Conservation (phyloP, 2,329 filamentous ascomycete genomes). For the Phaeosphaeriaceae sp. region DNA sequence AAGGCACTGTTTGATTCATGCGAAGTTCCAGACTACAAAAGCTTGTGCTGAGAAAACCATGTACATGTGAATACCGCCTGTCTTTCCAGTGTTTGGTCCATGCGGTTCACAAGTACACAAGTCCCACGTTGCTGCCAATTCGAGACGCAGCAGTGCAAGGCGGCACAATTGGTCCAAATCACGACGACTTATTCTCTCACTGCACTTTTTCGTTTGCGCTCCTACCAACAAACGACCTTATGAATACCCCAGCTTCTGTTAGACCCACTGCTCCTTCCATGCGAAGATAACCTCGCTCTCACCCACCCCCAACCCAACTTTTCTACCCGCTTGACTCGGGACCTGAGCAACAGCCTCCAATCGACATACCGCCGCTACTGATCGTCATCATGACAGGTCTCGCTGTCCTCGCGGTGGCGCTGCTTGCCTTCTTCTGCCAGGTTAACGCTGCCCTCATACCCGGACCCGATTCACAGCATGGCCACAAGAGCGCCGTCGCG, state of each 20-base stretch:
- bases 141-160: neutral
- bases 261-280: neutral
- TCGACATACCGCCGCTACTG: too few species aligned
- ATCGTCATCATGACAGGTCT: neutral
- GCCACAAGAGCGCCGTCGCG: slow-evolving; percentile 22
- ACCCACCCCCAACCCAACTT: neutral
- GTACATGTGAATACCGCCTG: neutral
- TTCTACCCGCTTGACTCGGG: neutral
- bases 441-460: slow-evolving; percentile 15
- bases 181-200: neutral
- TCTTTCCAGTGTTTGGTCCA: neutral
- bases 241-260: neutral
- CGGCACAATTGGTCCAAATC: neutral
- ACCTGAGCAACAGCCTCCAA: neutral
- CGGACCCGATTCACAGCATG: slow-evolving; percentile 18
- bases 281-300: neutral
- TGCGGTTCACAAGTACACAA: neutral
- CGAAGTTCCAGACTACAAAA: neutral
- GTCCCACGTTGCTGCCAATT: neutral
- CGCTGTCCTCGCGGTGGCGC: neutral
- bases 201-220: neutral
- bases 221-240: neutral
- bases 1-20: neutral
- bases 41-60: neutral
- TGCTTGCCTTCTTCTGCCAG: slow-evolving; percentile 2